Evolutionary conservation across 208 protist genomes (phyloP).

Genomic region (Acanthamoeba triangularis): DNA sequence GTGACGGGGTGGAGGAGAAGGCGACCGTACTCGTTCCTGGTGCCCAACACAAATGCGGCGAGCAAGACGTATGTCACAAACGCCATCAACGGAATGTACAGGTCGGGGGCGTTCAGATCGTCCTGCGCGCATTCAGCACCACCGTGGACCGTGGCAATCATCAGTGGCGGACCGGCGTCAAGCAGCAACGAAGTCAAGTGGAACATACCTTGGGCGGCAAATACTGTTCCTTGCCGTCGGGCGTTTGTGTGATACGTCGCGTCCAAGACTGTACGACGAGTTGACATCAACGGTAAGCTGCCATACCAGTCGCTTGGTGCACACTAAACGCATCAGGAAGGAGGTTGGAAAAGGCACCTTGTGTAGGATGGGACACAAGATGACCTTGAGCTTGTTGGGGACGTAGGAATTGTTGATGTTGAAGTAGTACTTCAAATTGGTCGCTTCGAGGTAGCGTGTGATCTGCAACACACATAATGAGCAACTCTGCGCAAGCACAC

Average conservation of each 20-base stretch:
- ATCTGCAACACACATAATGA: not conserved
- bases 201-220: conserved; percentile 54
- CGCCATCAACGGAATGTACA: conserved; percentile 93
- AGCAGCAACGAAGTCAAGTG: not conserved
- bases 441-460: conserved; percentile 71
- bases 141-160: not conserved
- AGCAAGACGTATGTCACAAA: conserved; percentile 93
- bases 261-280: conserved; percentile 26
- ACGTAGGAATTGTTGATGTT: conserved; percentile 92
- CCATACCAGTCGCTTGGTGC: not conserved
- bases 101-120: conserved; percentile 93
- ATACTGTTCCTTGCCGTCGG: conserved; percentile 54
- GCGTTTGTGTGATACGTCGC: conserved; percentile 56
- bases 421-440: conserved; percentile 88
- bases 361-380: conserved; percentile 88
- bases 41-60: conserved; percentile 82
- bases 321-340: not conserved
- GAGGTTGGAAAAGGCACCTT: conserved; percentile 58
- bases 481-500: not conserved
- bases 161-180: too few relatives aligned
- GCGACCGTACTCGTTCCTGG: conserved; percentile 54
- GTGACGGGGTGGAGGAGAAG: not conserved
- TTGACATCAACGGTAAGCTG: not conserved
- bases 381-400: conserved; percentile 88
- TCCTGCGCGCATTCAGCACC: conserved; percentile 7